A percentile compares a stretch with the other conserved stretches of the same genome.
These are phyloP conservation scores for Bremia lactucae DNA, from an alignment of 352 stramenopile species.

Conservation along the genomic window DNA sequence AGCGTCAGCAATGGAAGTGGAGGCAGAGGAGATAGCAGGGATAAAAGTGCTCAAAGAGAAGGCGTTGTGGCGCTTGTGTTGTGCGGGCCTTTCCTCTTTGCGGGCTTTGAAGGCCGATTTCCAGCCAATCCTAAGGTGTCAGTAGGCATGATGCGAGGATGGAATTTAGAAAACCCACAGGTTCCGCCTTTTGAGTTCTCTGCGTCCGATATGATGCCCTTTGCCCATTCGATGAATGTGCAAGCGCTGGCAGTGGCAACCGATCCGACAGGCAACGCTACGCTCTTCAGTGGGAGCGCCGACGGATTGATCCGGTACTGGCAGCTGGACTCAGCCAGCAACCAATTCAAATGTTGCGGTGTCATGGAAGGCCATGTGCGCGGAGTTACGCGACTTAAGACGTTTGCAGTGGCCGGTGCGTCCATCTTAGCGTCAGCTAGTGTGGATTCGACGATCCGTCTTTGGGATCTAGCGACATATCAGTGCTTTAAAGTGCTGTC, in stretches of 20 bases:
- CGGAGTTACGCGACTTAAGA: conserved; percentile 75
- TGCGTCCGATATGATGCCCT: conserved; percentile 52
- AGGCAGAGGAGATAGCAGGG: conserved; percentile 8
- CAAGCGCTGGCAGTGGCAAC: conserved; percentile 60
- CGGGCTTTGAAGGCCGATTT: conserved; percentile 63
- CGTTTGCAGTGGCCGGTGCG: conserved; percentile 50
- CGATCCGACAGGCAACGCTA: conserved; percentile 50
- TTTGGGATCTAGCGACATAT: conserved; percentile 78
- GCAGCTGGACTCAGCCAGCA: conserved; percentile 57
- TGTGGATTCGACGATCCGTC: conserved; percentile 70
- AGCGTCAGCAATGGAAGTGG: conserved; percentile 7
- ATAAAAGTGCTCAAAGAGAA: conserved; percentile 25
- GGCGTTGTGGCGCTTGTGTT: conserved; percentile 61
- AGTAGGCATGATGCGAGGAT: conserved; percentile 69
- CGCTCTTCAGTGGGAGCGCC: conserved; percentile 64
- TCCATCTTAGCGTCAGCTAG: conserved; percentile 70
- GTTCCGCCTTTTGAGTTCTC: conserved; percentile 54
- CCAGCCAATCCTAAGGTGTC: conserved; percentile 39
- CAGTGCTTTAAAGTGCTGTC: conserved; percentile 74
- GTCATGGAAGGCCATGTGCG: conserved; percentile 70
- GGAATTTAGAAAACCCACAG: conserved; percentile 70
- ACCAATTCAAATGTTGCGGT: conserved; percentile 67
- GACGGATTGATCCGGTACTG: conserved; percentile 76
- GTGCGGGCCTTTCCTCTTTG: conserved; percentile 68
- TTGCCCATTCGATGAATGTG: conserved; percentile 66